These are phyloP conservation scores for Cladosporium austrohemisphaericum DNA, from an alignment of 2,329 filamentous ascomycete species.

Conservation along the genomic window DNA sequence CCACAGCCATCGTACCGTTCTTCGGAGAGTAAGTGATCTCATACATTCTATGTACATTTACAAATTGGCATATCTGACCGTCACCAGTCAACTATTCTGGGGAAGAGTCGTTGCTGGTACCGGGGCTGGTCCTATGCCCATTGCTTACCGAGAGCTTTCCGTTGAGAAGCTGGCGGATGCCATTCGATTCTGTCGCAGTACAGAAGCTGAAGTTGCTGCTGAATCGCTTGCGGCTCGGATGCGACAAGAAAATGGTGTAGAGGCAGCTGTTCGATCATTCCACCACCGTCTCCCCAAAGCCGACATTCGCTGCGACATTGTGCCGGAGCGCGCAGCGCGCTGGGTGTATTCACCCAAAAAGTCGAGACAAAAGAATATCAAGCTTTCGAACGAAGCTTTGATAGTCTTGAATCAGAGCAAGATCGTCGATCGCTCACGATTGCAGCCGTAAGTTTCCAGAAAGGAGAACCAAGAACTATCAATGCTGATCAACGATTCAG, in stretches of 20 bases:
- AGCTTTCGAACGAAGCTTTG: not conserved
- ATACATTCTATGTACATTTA: too few species aligned
- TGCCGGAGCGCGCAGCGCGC: not conserved
- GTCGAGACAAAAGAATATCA: not conserved
- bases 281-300: slow-evolving; percentile 26
- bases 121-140: slow-evolving; percentile 48
- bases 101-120: slow-evolving; percentile 49
- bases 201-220: slow-evolving; percentile 57
- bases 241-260: slow-evolving; percentile 63
- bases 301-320: not conserved
- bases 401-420: not conserved
- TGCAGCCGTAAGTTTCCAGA: not conserved
- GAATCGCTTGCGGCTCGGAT: slow-evolving; percentile 59
- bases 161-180: slow-evolving; percentile 42
- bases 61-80: not conserved
- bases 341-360: not conserved
- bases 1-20: slow-evolving; percentile 55
- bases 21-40: slow-evolving; percentile 44
- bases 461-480: not conserved
- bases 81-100: slow-evolving; percentile 49
- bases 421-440: not conserved
- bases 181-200: slow-evolving; percentile 49
- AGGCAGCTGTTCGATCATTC: slow-evolving; percentile 65
- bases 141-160: slow-evolving; percentile 44
- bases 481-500: not conserved